Evolutionary conservation across 2,329 filamentous ascomycete species (phyloP).

Genomic region (Elsinoe ampelina): DNA sequence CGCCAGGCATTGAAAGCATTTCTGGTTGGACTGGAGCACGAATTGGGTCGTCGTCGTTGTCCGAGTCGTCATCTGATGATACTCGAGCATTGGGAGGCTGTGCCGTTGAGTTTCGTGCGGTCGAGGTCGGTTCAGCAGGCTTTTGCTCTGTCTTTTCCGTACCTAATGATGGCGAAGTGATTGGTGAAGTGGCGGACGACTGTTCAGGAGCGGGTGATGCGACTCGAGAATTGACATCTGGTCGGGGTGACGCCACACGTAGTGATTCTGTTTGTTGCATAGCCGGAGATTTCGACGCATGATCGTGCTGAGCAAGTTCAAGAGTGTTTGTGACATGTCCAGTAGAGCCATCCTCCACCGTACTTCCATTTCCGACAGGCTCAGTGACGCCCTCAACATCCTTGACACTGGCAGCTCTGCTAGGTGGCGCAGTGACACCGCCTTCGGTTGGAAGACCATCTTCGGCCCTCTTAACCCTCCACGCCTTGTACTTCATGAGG

Average conservation of each 20-base stretch:
- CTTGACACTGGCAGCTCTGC: constrained; percentile 63
- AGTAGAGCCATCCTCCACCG: constrained; percentile 16
- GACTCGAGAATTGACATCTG: neutral
- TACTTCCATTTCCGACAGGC: constrained; percentile 15
- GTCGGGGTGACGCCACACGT: constrained; percentile 3
- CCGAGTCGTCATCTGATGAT: constrained; percentile 27
- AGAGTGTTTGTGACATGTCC: constrained; percentile 27
- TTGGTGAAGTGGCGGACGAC: neutral
- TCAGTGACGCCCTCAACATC: constrained; percentile 44
- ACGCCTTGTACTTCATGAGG: constrained; percentile 90
- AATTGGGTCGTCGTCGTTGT: constrained; percentile 72
- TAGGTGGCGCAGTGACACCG: constrained; percentile 67
- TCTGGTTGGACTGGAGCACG: constrained; percentile 74
- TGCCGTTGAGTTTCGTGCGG: constrained; percentile 22
- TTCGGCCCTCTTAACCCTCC: constrained; percentile 74
- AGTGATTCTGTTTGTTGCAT: neutral
- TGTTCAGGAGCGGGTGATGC: constrained; percentile 17
- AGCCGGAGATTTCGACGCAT: constrained; percentile 29
- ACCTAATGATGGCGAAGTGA: constrained; percentile 10
- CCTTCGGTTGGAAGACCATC: constrained; percentile 77
- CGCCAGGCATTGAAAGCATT: constrained; percentile 69
- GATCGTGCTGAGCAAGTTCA: constrained; percentile 36
- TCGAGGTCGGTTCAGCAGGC: constrained; percentile 21
- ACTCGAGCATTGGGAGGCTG: constrained; percentile 7
- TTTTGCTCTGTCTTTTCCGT: neutral